A percentile compares a stretch with the other conserved stretches of the same genome.
These are phyloP conservation scores for Chytriomyces sp. DNA, from an alignment of 192 early-diverging fungal genomes.

Conservation along the genomic window DNA sequence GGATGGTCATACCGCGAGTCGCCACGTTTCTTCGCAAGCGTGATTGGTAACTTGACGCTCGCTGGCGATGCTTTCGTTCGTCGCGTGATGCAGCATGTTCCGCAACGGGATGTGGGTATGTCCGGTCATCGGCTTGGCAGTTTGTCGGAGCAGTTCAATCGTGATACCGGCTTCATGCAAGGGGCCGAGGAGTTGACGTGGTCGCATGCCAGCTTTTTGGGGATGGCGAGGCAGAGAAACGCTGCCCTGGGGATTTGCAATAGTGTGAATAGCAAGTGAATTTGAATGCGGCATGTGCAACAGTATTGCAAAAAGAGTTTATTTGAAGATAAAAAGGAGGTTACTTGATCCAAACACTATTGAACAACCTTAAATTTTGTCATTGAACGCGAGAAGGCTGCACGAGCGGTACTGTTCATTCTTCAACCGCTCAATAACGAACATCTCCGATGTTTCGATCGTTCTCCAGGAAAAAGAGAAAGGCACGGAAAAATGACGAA, in stretches of 20 bases:
- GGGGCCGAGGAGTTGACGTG: conserved; percentile 74
- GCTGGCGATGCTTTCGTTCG: conserved; percentile 62
- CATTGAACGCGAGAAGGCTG: no score
- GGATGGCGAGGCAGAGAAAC: neutral
- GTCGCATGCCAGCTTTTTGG: conserved; percentile 66
- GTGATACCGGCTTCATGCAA: conserved; percentile 52
- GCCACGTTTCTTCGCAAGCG: conserved; percentile 32
- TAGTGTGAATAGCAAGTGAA: neutral
- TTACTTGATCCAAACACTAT: no score
- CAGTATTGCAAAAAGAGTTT: neutral
- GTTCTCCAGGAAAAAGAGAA: no score
- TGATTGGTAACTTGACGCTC: conserved; percentile 33
- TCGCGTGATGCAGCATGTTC: conserved; percentile 56
- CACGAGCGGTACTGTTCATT: no score
- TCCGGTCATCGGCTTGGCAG: conserved; percentile 39
- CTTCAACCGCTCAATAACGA: no score
- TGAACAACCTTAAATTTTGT: no score
- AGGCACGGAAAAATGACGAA: conserved; percentile 19
- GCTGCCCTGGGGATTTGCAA: neutral
- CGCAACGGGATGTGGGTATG: conserved; percentile 1
- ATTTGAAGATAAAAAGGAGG: no score
- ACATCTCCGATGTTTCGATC: no score
- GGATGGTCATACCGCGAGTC: neutral
- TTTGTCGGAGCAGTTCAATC: conserved; percentile 68
- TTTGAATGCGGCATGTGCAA: neutral